phyloP scores from a whole-genome alignment of 805 yeast species.

The Pichia californica region DNA sequence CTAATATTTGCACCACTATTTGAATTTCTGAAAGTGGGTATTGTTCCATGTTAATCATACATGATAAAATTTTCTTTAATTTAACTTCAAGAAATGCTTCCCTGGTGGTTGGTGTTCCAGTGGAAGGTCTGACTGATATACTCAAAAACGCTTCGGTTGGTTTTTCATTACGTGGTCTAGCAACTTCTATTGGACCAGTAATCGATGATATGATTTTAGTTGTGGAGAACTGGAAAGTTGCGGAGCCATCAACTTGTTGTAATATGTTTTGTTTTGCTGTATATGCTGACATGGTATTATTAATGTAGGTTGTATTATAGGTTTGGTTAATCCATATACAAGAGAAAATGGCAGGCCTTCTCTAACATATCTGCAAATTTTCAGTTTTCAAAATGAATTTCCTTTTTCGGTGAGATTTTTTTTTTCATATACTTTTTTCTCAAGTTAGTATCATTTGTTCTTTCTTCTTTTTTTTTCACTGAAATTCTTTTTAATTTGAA shows the following conservation, averaged over 20 bases:
- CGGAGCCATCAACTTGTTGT: constrained; percentile 75
- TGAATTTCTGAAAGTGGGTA: constrained; percentile 80
- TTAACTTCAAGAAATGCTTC: constrained; percentile 74
- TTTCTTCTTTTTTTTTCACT: neutral
- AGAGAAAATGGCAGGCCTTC: no score
- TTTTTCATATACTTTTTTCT: neutral
- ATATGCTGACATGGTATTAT: neutral
- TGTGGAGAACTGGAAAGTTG: constrained; percentile 43
- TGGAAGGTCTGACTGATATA: constrained; percentile 68
- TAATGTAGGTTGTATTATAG: neutral
- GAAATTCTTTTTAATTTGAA: neutral
- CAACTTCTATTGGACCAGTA: constrained; percentile 81
- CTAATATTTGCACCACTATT: constrained; percentile 58
- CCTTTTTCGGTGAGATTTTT: neutral
- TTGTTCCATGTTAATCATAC: constrained; percentile 51
- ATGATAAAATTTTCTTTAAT: constrained; percentile 52
- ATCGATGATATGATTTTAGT: constrained; percentile 69
- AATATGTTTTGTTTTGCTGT: constrained; percentile 26
- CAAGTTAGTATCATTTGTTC: neutral
- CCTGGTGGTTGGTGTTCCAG: constrained; percentile 65
- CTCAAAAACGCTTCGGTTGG: constrained; percentile 77
- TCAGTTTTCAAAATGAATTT: neutral
- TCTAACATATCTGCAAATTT: no score
- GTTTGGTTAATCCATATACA: neutral
- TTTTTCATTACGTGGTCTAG: constrained; percentile 72